A percentile compares a stretch with the other conserved stretches of the same genome.
These are phyloP conservation scores for Solanum aculeatissimum DNA, from an alignment of 305 asterid species.

Conservation along the genomic window DNA sequence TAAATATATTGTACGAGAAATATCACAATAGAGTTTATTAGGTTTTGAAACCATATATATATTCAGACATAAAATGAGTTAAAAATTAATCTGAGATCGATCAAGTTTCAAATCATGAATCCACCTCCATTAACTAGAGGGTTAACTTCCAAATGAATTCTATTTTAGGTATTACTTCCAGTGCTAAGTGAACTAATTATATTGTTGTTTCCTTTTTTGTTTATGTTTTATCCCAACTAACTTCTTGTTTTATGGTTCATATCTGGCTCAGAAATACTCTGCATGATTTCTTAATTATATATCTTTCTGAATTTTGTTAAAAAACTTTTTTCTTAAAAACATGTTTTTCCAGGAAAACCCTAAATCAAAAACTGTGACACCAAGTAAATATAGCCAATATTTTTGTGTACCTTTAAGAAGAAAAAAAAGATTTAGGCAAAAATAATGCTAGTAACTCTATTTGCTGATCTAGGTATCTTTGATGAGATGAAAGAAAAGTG, in stretches of 20 bases:
- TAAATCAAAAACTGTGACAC: constrained; percentile 20
- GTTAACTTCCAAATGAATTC: neutral
- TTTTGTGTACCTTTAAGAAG: neutral
- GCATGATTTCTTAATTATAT: neutral
- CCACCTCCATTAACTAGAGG: neutral
- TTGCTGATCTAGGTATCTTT: constrained; percentile 9
- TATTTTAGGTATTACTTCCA: neutral
- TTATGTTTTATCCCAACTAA: neutral
- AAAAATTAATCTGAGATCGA: neutral
- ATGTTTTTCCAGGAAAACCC: constrained; percentile 20
- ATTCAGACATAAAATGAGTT: neutral
- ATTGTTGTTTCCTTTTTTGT: neutral
- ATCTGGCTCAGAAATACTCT: neutral
- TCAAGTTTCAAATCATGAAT: neutral
- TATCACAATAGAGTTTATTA: neutral
- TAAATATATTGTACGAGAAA: neutral
- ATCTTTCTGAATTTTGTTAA: neutral
- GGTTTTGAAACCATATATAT: neutral
- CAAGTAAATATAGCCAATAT: neutral
- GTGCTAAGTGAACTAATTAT: neutral
- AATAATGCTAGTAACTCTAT: constrained; percentile 9
- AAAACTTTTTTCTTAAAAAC: neutral
- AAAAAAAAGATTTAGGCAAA: neutral
- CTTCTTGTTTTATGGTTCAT: neutral
- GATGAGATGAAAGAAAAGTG: constrained; percentile 6